Evolutionary conservation across 805 yeast genomes (phyloP).

Genomic region (Tetrapisispora arboricola): DNA sequence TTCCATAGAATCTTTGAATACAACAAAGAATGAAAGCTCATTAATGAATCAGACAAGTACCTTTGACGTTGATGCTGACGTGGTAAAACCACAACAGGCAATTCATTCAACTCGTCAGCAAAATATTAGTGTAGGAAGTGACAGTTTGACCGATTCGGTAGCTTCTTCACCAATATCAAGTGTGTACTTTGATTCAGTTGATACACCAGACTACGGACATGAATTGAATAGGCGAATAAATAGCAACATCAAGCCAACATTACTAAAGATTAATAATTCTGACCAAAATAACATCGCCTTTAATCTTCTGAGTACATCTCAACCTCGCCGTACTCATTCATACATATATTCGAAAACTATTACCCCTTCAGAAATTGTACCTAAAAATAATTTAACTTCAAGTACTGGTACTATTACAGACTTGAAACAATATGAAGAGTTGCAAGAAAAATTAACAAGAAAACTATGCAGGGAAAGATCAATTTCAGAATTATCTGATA

Average conservation of each 20-base stretch:
- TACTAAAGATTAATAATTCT: neutral
- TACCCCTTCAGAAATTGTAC: no score
- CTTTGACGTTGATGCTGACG: neutral
- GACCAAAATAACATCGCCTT: neutral
- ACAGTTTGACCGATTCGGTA: neutral
- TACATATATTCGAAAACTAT: neutral
- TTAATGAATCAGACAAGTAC: no score
- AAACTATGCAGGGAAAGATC: neutral
- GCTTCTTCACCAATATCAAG: slow-evolving; percentile 1
- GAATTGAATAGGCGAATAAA: neutral
- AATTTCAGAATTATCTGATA: slow-evolving; percentile 1
- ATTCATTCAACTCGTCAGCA: neutral
- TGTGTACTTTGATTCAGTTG: slow-evolving; percentile 1
- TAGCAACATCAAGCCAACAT: neutral
- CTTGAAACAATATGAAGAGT: neutral
- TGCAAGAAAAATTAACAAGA: neutral
- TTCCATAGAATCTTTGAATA: no score
- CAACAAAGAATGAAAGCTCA: no score
- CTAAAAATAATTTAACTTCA: neutral
- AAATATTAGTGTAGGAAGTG: neutral
- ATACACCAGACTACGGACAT: neutral
- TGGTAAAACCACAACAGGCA: neutral
- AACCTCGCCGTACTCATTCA: neutral
- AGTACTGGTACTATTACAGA: neutral
- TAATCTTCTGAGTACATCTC: neutral